These are phyloP conservation scores for Tarenaya hassleriana DNA, from an alignment of 345 rosid genomes.

Conservation along the genomic window DNA sequence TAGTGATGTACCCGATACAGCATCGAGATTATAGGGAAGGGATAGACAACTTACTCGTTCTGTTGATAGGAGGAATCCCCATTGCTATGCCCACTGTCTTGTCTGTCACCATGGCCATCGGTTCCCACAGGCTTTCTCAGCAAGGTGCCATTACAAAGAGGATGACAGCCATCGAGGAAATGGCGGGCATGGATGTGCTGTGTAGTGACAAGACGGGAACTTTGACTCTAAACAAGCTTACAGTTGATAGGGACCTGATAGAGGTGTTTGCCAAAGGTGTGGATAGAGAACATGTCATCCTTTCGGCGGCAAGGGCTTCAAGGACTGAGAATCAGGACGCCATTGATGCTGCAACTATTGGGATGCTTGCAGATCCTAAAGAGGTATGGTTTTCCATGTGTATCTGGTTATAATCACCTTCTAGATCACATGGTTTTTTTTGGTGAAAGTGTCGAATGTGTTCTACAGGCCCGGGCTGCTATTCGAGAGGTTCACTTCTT, in stretches of 20 bases:
- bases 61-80: constrained; percentile 89
- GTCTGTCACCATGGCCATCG: constrained; percentile 94
- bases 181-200: constrained; percentile 95
- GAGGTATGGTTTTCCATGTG: constrained; percentile 39
- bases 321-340: constrained; percentile 88
- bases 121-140: constrained; percentile 76
- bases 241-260: constrained; percentile 60
- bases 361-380: constrained; percentile 90
- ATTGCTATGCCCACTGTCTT: constrained; percentile 94
- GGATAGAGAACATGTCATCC: constrained; percentile 59
- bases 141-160: constrained; percentile 85
- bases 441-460: constrained; percentile 4
- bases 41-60: constrained; percentile 78
- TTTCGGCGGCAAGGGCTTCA: constrained; percentile 86
- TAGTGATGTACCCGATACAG: constrained; percentile 82
- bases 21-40: constrained; percentile 67
- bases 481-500: constrained; percentile 71
- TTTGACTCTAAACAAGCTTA: constrained; percentile 71
- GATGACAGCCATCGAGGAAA: constrained; percentile 95
- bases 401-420: background rate
- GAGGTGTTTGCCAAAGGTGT: constrained; percentile 74
- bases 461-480: constrained; percentile 63
- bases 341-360: constrained; percentile 82
- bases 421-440: background rate
- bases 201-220: constrained; percentile 95